Base-by-base conservation (phyloP, 164 flowering plant genomes). In the Macadamia tetraphylla region DNA sequence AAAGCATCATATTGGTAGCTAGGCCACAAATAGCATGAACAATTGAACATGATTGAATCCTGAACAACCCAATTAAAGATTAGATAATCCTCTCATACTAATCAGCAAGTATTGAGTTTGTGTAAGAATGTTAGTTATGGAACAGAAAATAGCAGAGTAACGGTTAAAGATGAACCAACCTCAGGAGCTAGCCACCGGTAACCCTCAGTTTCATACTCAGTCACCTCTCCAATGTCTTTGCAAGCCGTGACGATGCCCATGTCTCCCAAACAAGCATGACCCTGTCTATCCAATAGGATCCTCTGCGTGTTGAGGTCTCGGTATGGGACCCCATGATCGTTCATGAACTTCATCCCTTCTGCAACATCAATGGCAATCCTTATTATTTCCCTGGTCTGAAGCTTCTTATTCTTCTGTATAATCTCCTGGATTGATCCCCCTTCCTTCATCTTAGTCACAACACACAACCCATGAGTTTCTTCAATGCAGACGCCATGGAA, bases 151-250 rank as follows among this genome's bases (percentile, higher is more conserved):
- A 46, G 59, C 1, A 12, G 63, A 30, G 9, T n/a, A 52, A 1
- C 44, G 12, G 31, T 30, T 17, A 66, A 61, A 71, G 68, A 81
- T 13, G 18, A 53, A 53, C 90, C 35, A 78, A 94, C 98, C 98
- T 94, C 98, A 1, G 98, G 98, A 71, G 98, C 97, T 6, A 91
- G 88, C 98, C 97, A 94, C 60, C 94, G 81, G 68, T 86, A 91
- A 29, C 98, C 98, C 71, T 92, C 94, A 15, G 92, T 94, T 77
- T 94, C 98, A 67, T 91, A 94, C 73, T 94, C 98, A 81, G 78
- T 82, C 1, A 86, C 93, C 73, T 94, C 98, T 5, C 92, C 90
- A 62, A 75, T 76, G 75, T 82, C 86, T 73, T 85, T 86, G 83
- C 95, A 87, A 62, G 89, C 87, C 66, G 87, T 68, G 12, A 90